Evolutionary conservation across 163 green algal species (phyloP), one percentile per base, ranked within the genome.

Genomic region (Volvox carteri): DNA sequence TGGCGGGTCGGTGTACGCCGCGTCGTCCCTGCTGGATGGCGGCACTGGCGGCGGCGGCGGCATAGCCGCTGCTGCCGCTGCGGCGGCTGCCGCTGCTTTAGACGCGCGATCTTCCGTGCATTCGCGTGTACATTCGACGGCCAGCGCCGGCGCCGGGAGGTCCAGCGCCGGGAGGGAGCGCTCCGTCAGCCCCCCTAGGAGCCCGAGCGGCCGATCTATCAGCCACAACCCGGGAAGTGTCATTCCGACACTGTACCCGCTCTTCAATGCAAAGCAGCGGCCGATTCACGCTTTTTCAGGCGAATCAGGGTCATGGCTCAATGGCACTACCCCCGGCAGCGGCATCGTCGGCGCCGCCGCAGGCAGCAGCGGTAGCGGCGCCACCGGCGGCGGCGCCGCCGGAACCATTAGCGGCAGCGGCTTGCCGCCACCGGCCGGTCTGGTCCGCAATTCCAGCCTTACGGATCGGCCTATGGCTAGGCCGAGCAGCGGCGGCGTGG

Each of bases 221-320:
- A 88, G 83, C 68, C 83, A 88, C 50, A 83, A 25, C 37, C 67
- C 83, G 5, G 83, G 83, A 67, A 83, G 35, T 48, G 75, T 23
- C 48, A 88, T 88, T 5, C 83, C 83, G 30, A 28, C 62, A 0
- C 50, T 83, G 28, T 88, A 88, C 68, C 83, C 83, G 33, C 37
- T 44, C 11, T 88, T 75, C 50, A 81, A 88, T 54, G 21, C 37
- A 35, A 81, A 88, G 68, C 48, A 48, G 1, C 67, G 68, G 23
- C n/a, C 44, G 16, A 33, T 18, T 18, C 83, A 74, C 28, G 50
- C 37, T 35, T 83, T 73, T 28, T 60, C 83, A 16, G 14, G 12
- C 14, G 50, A 88, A 1, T 41, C 83, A 2, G 7, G 48, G 7
- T n/a, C 48, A 9, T 88, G 83, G 80, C 62, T 65, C 12, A 7